Evolutionary conservation across 352 stramenopile species (phyloP).

Genomic region (Hyaloperonospora brassicae): DNA sequence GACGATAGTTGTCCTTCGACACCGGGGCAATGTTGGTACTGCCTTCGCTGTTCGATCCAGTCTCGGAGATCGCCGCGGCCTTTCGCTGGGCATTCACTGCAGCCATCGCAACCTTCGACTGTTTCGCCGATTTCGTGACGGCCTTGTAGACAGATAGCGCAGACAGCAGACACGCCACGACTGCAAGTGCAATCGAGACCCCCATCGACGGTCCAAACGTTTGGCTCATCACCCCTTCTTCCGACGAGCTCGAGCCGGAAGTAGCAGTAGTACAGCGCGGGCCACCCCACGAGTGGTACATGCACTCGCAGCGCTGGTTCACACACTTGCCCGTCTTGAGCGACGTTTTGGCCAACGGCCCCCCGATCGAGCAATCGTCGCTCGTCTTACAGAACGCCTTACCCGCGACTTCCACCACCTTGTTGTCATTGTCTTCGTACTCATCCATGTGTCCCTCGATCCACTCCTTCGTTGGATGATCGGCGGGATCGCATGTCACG

Average conservation of each 20-base stretch:
- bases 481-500: slow-evolving; percentile 27
- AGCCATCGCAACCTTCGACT: slow-evolving; percentile 20
- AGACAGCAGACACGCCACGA: slow-evolving; percentile 10
- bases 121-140: slow-evolving; percentile 2
- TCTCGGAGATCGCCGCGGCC: slow-evolving; percentile 1
- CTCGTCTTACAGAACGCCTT: slow-evolving; percentile 33
- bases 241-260: slow-evolving; percentile 5
- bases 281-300: slow-evolving; percentile 42
- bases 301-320: slow-evolving; percentile 39
- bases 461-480: slow-evolving; percentile 34
- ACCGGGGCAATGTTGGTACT: slow-evolving; percentile 3
- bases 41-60: slow-evolving; percentile 7
- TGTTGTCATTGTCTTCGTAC: slow-evolving; percentile 51
- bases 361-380: slow-evolving; percentile 40
- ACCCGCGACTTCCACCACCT: slow-evolving; percentile 22
- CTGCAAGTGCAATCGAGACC: slow-evolving; percentile 19
- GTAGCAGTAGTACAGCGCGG: slow-evolving; percentile 47
- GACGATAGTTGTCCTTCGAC: slow-evolving; percentile 32
- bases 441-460: slow-evolving; percentile 33
- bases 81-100: slow-evolving; percentile 10
- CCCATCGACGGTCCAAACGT: slow-evolving; percentile 44
- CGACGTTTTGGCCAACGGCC: slow-evolving; percentile 4
- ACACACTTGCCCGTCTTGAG: slow-evolving; percentile 42
- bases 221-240: slow-evolving; percentile 10
- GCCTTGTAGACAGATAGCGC: slow-evolving; percentile 11